Evolutionary conservation across 2,329 filamentous ascomycete species (phyloP).

Genomic region (Aspergillus aculeatinus): DNA sequence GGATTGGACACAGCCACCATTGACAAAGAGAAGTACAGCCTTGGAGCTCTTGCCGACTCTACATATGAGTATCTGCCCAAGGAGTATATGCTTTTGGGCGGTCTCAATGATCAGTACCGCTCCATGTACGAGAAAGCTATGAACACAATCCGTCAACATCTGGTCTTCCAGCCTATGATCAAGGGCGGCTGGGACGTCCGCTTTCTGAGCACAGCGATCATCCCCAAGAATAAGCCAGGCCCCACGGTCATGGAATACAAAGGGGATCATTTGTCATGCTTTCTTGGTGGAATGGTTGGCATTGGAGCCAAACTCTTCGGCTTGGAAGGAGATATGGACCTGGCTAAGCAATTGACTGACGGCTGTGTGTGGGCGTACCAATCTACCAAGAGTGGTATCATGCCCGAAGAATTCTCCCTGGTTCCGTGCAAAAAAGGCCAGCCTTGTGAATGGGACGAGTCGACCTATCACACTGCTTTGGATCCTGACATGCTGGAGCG

Average conservation of each 20-base stretch:
- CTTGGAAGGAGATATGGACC: conserved; percentile 53
- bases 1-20: conserved; percentile 40
- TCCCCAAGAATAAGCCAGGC: conserved; percentile 18
- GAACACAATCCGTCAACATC: conserved; percentile 38
- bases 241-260: conserved; percentile 48
- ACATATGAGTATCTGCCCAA: conserved; percentile 54
- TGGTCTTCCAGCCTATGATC: conserved; percentile 49
- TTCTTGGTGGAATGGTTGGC: conserved; percentile 62
- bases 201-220: conserved; percentile 38
- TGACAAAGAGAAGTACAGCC: conserved; percentile 39
- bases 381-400: conserved; percentile 56
- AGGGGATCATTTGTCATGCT: conserved; percentile 60
- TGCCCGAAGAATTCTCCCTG: conserved; percentile 60
- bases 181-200: conserved; percentile 43
- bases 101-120: conserved; percentile 43
- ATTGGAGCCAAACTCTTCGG: conserved; percentile 59
- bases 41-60: conserved; percentile 50
- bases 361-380: conserved; percentile 65
- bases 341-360: conserved; percentile 58
- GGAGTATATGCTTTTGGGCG: conserved; percentile 48
- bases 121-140: conserved; percentile 46
- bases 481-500: conserved; percentile 37
- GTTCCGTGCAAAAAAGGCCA: conserved; percentile 48
- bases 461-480: conserved; percentile 47
- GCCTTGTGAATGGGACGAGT: conserved; percentile 56